phyloP scores from a whole-genome alignment of 805 yeast genomes.

The Wickerhamomyces canadensis region DNA sequence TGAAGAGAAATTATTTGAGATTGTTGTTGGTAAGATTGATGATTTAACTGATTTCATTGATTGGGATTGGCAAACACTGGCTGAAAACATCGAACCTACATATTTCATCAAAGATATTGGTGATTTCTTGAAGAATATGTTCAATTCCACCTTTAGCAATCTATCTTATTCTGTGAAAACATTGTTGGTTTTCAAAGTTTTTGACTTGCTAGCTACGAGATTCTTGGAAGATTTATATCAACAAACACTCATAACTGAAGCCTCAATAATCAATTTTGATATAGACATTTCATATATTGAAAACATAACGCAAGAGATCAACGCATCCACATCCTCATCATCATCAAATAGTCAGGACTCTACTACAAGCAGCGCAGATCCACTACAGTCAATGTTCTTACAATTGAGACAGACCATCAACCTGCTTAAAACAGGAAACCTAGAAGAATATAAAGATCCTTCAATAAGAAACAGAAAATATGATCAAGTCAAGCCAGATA shows the following conservation, averaged over 20 bases:
- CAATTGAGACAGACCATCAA: conserved; percentile 79
- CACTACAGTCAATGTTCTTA: conserved; percentile 66
- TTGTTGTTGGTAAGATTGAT: conserved; percentile 75
- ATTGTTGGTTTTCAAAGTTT: conserved; percentile 76
- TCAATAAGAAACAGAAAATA: conserved; percentile 56
- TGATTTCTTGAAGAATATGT: conserved; percentile 76
- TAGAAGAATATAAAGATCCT: conserved; percentile 58
- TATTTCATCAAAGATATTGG: conserved; percentile 78
- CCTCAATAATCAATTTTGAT: conserved; percentile 72
- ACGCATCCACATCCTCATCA: too few relatives aligned
- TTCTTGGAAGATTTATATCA: conserved; percentile 55
- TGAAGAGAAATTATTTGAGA: conserved; percentile 72
- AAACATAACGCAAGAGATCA: conserved; percentile 30
- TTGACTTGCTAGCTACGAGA: conserved; percentile 74
- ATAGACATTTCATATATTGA: conserved; percentile 77
- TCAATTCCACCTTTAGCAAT: conserved; percentile 76
- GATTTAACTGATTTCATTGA: conserved; percentile 81
- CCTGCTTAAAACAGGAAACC: conserved; percentile 56
- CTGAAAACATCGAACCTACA: conserved; percentile 56
- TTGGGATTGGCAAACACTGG: conserved; percentile 70
- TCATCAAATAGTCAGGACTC: too few relatives aligned
- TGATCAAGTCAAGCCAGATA: conserved; percentile 69
- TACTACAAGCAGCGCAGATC: conserved; percentile 33
- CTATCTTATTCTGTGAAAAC: conserved; percentile 76
- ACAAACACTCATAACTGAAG: conserved; percentile 45